A percentile compares a stretch with the other conserved stretches of the same genome.
These are phyloP conservation scores for Geum urbanum DNA, from an alignment of 306 rosid species.

Conservation along the genomic window DNA sequence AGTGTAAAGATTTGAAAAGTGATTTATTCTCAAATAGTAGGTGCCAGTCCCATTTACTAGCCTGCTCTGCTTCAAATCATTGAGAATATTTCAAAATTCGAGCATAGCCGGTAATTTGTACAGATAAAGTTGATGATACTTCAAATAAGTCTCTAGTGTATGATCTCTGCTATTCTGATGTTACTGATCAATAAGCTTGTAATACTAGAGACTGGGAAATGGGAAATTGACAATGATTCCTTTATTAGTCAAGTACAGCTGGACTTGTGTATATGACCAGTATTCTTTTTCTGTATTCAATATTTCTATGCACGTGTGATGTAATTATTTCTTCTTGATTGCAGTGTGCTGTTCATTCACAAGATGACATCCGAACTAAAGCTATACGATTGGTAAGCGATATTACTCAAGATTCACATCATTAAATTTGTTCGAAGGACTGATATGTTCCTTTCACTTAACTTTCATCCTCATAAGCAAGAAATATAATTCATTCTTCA, in stretches of 20 bases:
- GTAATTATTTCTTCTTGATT: background rate
- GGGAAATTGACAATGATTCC: background rate
- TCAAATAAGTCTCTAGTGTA: conserved; percentile 30
- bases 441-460: conserved; percentile 9
- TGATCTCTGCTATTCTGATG: conserved; percentile 75
- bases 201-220: too few relatives aligned
- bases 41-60: background rate
- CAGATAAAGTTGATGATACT: too few relatives aligned
- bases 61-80: background rate
- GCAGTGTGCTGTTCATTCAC: conserved; percentile 94
- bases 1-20: background rate
- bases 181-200: conserved; percentile 42
- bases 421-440: background rate
- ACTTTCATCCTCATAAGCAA: conserved; percentile 9
- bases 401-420: background rate
- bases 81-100: background rate
- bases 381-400: conserved; percentile 91
- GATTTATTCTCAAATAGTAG: background rate
- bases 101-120: background rate
- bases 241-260: background rate
- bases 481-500: conserved; percentile 9
- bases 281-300: background rate
- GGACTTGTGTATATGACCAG: background rate
- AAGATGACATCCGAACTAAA: conserved; percentile 92
- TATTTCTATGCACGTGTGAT: background rate